Conservation (phyloP, 208 protist species). For the Trypanosomatidae sp. region DNA sequence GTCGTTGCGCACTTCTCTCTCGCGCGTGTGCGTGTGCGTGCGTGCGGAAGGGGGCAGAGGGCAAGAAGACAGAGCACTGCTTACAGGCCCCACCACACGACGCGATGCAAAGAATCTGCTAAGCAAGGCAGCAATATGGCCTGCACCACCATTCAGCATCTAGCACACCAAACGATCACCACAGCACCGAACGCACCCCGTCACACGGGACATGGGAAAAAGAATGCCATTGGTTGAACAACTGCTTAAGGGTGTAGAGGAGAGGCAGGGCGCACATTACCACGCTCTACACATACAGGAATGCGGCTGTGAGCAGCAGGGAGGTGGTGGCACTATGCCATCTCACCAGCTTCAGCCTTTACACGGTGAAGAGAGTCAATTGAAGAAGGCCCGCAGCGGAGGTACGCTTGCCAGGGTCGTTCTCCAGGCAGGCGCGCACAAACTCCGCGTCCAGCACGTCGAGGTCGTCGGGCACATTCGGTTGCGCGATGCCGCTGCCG, state of each 20-base stretch:
- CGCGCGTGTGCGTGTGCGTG: neutral
- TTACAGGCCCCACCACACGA: neutral
- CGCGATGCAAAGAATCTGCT: neutral
- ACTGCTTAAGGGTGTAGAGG: neutral
- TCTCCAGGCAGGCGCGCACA: conserved; percentile 58
- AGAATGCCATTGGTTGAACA: neutral
- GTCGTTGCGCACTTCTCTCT: neutral
- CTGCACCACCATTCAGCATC: neutral
- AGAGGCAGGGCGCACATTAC: neutral
- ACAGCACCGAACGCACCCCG: neutral
- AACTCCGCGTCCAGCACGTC: conserved; percentile 71
- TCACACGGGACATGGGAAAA: neutral
- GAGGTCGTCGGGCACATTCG: conserved; percentile 56
- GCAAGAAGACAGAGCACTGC: neutral
- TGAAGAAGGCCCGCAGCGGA: conserved; percentile 61
- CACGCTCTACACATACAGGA: neutral
- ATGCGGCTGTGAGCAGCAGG: neutral
- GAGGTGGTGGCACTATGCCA: neutral
- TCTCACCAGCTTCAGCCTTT: neutral
- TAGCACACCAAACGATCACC: neutral
- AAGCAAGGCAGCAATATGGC: neutral
- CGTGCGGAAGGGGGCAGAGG: neutral
- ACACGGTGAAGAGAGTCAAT: conserved; percentile 73
- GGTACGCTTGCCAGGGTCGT: conserved; percentile 49
- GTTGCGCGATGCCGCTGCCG: conserved; percentile 55